phyloP scores from a whole-genome alignment of 371 early-diverging fungal genomes.

The Mucor mucedo region DNA sequence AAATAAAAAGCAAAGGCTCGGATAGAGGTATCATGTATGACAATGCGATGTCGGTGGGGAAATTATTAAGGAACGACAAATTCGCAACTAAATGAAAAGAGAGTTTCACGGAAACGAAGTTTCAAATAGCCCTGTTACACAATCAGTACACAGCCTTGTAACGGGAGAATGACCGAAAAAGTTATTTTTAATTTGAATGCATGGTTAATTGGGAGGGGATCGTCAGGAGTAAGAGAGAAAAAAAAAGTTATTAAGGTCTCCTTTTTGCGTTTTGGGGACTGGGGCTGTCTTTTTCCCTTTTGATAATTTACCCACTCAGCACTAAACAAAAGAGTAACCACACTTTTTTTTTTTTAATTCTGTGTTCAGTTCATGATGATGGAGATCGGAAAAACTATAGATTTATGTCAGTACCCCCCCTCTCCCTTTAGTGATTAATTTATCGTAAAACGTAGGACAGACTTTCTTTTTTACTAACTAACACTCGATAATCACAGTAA shows the following conservation, averaged over 20 bases:
- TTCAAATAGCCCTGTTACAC: slow-evolving; percentile 1
- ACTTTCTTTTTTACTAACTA: not conserved
- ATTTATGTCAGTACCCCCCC: not conserved
- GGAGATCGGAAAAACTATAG: slow-evolving; percentile 1
- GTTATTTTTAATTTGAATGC: not conserved
- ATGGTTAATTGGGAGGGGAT: not conserved
- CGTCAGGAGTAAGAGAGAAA: not conserved
- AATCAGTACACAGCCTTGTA: not conserved
- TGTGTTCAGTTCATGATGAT: not conserved
- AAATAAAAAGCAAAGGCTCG: too few species aligned
- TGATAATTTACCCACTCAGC: not conserved
- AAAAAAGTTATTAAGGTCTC: too few species aligned
- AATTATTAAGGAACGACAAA: too few species aligned
- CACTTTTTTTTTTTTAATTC: too few species aligned
- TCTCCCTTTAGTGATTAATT: not conserved
- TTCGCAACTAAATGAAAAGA: not conserved
- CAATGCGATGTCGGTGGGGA: too few species aligned
- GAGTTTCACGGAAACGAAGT: not conserved
- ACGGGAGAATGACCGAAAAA: not conserved
- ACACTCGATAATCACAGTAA: not conserved
- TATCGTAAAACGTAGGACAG: slow-evolving; percentile 1
- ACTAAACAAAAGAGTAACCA: too few species aligned
- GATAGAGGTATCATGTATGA: too few species aligned
- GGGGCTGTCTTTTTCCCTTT: not conserved
- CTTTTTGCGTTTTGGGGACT: not conserved